These are phyloP conservation scores for Phytophthora lateralis DNA, from an alignment of 352 stramenopile species.

Conservation along the genomic window DNA sequence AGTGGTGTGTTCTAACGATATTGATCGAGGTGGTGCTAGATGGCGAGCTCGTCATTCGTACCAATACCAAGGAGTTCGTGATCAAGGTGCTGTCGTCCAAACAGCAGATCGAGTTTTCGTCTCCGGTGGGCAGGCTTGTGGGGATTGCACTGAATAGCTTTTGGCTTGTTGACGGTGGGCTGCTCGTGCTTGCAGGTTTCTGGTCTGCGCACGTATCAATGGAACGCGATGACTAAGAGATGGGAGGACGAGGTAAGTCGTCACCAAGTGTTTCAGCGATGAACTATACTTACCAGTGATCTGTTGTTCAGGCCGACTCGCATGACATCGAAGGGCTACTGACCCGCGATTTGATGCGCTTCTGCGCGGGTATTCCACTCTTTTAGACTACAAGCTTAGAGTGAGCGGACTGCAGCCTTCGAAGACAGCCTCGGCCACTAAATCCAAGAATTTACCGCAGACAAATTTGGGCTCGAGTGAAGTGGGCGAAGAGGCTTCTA, in stretches of 20 bases:
- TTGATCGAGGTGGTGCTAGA: constrained; percentile 21
- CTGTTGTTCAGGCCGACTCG: constrained; percentile 51
- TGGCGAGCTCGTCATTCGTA: constrained; percentile 51
- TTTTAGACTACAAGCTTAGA: constrained; percentile 47
- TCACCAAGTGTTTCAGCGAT: neutral
- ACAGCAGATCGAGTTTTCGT: constrained; percentile 75
- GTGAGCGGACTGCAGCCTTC: neutral
- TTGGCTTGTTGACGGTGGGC: neutral
- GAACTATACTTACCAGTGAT: constrained; percentile 7
- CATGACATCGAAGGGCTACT: constrained; percentile 84
- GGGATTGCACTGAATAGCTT: neutral
- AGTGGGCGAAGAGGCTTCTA: constrained; percentile 26
- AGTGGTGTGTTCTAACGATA: neutral
- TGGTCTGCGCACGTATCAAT: constrained; percentile 71
- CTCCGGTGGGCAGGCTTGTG: constrained; percentile 41
- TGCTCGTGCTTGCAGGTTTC: constrained; percentile 53
- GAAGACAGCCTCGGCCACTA: neutral
- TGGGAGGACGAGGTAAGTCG: constrained; percentile 78
- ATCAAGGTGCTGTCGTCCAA: constrained; percentile 60
- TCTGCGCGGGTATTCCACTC: constrained; percentile 67
- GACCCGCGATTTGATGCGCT: constrained; percentile 82
- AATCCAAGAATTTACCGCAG: constrained; percentile 13
- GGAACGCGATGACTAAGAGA: constrained; percentile 68
- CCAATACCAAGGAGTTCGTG: constrained; percentile 63
- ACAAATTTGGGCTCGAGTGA: constrained; percentile 12